These are phyloP conservation scores for Emiliania huxleyi DNA, from an alignment of 78 protist genomes.

Conservation along the genomic window DNA sequence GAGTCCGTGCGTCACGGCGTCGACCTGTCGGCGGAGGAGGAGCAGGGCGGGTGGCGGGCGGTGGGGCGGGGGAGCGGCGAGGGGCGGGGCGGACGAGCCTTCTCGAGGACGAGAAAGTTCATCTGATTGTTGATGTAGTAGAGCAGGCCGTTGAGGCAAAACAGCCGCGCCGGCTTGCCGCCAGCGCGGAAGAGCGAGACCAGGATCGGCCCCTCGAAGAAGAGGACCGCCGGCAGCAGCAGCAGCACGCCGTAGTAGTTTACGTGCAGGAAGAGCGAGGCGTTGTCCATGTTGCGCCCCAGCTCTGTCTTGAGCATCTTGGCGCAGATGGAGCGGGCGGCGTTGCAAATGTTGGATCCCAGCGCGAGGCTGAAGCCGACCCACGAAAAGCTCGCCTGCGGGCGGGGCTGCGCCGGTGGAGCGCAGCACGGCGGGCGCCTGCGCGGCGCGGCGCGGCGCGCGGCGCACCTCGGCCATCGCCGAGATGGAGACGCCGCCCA, in stretches of 20 bases:
- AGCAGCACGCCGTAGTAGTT: neutral
- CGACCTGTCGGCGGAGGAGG: neutral
- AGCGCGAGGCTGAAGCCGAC: neutral
- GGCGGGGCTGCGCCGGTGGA: too few relatives aligned
- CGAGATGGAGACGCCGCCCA: neutral
- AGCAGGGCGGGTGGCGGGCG: too few relatives aligned
- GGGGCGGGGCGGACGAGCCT: neutral
- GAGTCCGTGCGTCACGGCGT: constrained; percentile 1
- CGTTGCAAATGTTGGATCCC: neutral
- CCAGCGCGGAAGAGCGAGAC: neutral
- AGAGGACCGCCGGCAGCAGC: neutral
- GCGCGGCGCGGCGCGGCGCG: too few relatives aligned
- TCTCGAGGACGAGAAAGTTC: constrained; percentile 22
- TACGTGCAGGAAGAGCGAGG: neutral
- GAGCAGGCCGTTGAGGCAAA: neutral
- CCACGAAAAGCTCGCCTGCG: neutral
- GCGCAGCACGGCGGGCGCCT: too few relatives aligned
- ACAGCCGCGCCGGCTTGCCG: neutral
- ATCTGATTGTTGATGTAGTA: neutral
- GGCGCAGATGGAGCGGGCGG: constrained; percentile 5
- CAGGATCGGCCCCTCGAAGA: neutral
- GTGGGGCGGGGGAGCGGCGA: too few relatives aligned
- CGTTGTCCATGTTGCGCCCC: neutral
- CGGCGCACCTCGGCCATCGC: neutral
- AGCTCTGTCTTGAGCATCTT: neutral